Conservation (phyloP, 2,329 filamentous ascomycete genomes). For the Sclerotinia nivalis region DNA sequence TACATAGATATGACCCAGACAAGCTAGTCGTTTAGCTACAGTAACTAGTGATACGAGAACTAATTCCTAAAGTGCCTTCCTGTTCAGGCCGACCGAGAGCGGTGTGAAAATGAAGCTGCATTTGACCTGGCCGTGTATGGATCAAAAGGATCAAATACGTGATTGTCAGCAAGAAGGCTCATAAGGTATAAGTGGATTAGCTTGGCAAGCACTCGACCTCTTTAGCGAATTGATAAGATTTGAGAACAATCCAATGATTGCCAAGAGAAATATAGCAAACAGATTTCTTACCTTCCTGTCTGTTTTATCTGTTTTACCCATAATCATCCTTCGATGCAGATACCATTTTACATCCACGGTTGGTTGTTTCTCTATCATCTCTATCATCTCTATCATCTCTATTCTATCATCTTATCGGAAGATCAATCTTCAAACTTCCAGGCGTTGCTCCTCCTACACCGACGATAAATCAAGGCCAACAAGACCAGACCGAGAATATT, state of each 20-base stretch:
- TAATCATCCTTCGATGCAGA: neutral
- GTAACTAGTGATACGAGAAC: neutral
- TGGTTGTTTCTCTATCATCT: neutral
- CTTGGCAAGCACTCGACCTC: neutral
- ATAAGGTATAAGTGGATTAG: too few species aligned
- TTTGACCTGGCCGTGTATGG: neutral
- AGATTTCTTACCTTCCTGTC: neutral
- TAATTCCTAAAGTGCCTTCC: slow-evolving; percentile 9
- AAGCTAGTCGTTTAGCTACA: neutral
- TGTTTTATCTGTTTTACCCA: neutral
- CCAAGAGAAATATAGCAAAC: neutral
- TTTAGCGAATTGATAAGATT: neutral
- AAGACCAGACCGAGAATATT: neutral
- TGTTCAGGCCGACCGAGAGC: slow-evolving; percentile 23
- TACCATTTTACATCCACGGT: neutral
- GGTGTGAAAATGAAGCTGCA: slow-evolving; percentile 8
- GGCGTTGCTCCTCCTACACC: neutral
- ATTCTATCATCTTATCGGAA: neutral
- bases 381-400: neutral
- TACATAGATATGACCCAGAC: neutral
- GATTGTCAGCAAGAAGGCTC: neutral
- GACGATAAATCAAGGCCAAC: neutral
- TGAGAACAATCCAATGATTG: neutral
- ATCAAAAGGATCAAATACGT: neutral
- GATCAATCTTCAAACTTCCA: neutral